A percentile compares a stretch with the other conserved stretches of the same genome.
These are phyloP conservation scores for Plenodomus tracheiphilus DNA, from an alignment of 2,329 filamentous ascomycete species.

Conservation along the genomic window DNA sequence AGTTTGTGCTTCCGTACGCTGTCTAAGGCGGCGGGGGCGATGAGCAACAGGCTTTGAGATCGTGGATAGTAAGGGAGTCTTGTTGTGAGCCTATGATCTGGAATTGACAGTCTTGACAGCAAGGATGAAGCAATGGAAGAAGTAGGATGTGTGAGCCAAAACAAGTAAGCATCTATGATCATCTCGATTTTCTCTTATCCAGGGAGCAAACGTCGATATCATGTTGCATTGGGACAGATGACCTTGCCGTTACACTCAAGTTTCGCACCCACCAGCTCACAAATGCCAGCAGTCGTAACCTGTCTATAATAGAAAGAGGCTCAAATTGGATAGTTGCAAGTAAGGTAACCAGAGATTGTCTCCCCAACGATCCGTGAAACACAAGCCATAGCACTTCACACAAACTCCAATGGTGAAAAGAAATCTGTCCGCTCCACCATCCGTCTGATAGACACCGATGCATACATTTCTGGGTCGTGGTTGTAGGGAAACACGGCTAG, in stretches of 20 bases:
- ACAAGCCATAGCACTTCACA: conserved; percentile 40
- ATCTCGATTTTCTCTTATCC: neutral
- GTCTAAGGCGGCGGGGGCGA: conserved; percentile 25
- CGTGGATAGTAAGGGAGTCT: no score
- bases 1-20: conserved; percentile 27
- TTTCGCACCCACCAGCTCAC: neutral
- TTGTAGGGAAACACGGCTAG: conserved; percentile 17
- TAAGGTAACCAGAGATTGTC: conserved; percentile 44
- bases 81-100: no score
- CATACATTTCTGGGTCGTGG: conserved; percentile 37
- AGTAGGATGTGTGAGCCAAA: no score
- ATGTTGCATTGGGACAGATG: neutral
- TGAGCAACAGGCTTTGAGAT: conserved; percentile 6
- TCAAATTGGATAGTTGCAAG: conserved; percentile 45
- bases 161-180: no score
- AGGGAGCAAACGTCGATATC: neutral
- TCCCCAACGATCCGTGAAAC: conserved; percentile 42
- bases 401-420: conserved; percentile 44
- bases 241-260: neutral
- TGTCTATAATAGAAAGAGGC: conserved; percentile 35
- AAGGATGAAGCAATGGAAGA: no score
- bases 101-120: no score
- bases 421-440: conserved; percentile 43
- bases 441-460: conserved; percentile 39
- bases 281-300: neutral